Evolutionary conservation across 2,329 filamentous ascomycete genomes (phyloP).

Genomic region (Fusarium torreyae): DNA sequence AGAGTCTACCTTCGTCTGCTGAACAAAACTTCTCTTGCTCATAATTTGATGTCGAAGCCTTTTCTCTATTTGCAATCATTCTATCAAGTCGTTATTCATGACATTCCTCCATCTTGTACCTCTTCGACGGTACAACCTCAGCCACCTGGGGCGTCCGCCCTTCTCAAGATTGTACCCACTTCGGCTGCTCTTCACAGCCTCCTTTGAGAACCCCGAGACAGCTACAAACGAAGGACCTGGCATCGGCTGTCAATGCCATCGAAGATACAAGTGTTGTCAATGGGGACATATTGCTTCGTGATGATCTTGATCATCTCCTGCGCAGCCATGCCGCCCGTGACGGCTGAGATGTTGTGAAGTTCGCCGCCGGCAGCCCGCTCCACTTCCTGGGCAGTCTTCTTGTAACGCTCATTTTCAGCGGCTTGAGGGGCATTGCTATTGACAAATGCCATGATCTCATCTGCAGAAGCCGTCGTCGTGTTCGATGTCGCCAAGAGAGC

Average conservation of each 20-base stretch:
- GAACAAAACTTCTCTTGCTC: neutral
- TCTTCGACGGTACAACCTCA: neutral
- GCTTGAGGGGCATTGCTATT: slow-evolving; percentile 63
- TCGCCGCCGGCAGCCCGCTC: slow-evolving; percentile 86
- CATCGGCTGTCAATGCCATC: slow-evolving; percentile 77
- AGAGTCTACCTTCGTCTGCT: slow-evolving; percentile 2
- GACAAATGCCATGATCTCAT: slow-evolving; percentile 68
- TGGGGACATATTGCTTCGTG: slow-evolving; percentile 79
- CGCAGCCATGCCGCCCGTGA: slow-evolving; percentile 93
- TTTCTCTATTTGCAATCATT: slow-evolving; percentile 23
- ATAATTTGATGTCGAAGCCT: neutral
- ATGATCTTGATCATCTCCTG: slow-evolving; percentile 96
- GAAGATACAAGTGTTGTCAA: slow-evolving; percentile 80
- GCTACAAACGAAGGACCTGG: slow-evolving; percentile 69
- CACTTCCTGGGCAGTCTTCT: slow-evolving; percentile 74
- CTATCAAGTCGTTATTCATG: slow-evolving; percentile 32
- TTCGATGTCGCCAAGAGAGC: slow-evolving; percentile 71
- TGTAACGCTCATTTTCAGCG: slow-evolving; percentile 64
- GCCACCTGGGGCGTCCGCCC: neutral
- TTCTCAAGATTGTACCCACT: neutral
- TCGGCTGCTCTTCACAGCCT: neutral
- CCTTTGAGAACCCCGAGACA: neutral
- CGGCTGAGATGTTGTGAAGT: slow-evolving; percentile 90
- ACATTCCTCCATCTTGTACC: slow-evolving; percentile 6
- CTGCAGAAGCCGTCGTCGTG: slow-evolving; percentile 59